Percentiles rank a stretch among this genome's conserved stretches.
Evolutionary conservation across 148 eudicot genomes (phyloP).

Genomic region (Talinum fruticosum): DNA sequence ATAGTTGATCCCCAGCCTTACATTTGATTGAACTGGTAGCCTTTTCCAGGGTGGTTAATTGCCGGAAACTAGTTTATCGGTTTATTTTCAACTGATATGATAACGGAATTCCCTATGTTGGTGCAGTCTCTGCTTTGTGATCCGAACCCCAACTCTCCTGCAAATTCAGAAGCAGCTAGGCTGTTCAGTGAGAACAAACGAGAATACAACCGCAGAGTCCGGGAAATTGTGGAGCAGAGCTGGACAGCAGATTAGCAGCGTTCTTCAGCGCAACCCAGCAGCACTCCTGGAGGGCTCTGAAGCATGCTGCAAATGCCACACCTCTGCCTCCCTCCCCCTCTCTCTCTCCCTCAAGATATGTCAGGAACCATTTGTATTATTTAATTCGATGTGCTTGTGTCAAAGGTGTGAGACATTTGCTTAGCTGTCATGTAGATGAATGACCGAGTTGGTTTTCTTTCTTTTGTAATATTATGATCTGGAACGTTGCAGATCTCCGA

Average conservation of each 20-base stretch:
- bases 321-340: background rate
- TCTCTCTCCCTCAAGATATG: background rate
- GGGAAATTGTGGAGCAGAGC: constrained; percentile 44
- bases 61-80: background rate
- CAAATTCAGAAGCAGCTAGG: constrained; percentile 47
- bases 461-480: constrained; percentile 8
- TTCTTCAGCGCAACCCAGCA: constrained; percentile 1
- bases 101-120: background rate
- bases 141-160: constrained; percentile 46
- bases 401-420: background rate
- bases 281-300: constrained; percentile 10
- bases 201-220: constrained; percentile 37
- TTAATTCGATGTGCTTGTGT: background rate
- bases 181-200: constrained; percentile 44
- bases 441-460: background rate
- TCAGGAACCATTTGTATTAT: constrained; percentile 14
- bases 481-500: background rate
- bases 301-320: constrained; percentile 5
- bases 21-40: background rate
- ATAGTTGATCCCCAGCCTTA: no score
- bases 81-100: background rate
- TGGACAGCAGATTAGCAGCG: constrained; percentile 45
- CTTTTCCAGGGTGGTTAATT: no score
- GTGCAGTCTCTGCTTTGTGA: constrained; percentile 46
- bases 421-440: constrained; percentile 9